Conservation (phyloP, 176 grass and related monocot genomes). For the Rhynchospora pubera region DNA sequence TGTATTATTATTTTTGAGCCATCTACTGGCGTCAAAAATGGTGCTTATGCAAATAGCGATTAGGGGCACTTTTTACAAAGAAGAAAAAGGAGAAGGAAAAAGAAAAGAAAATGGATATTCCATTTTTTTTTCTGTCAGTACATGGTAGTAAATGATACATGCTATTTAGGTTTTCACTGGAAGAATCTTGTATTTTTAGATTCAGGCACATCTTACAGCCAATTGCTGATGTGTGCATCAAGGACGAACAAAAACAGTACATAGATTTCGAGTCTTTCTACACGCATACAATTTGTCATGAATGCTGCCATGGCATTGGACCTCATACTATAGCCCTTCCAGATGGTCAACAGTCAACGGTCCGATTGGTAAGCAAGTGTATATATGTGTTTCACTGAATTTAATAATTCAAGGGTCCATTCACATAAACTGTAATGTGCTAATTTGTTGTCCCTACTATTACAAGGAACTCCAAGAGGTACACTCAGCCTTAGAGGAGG, state of each 20-base stretch:
- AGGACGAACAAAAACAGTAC: constrained; percentile 64
- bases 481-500: constrained; percentile 86
- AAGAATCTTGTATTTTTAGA: constrained; percentile 34
- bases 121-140: background rate
- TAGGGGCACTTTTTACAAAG: background rate
- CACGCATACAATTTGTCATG: constrained; percentile 93
- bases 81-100: background rate
- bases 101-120: background rate
- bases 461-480: constrained; percentile 86
- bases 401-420: background rate
- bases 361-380: constrained; percentile 52
- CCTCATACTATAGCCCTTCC: constrained; percentile 89
- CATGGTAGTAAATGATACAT: background rate
- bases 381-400: background rate
- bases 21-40: background rate
- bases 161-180: constrained; percentile 18
- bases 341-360: constrained; percentile 75
- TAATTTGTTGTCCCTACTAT: background rate
- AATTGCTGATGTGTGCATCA: constrained; percentile 81
- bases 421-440: background rate
- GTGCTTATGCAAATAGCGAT: background rate
- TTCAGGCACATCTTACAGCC: constrained; percentile 82
- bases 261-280: constrained; percentile 89
- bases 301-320: constrained; percentile 98
- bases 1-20: background rate